Evolutionary conservation across 371 early-diverging fungal species (phyloP), one percentile per base, ranked within the genome.

Genomic region (Chytridium lagenaria): DNA sequence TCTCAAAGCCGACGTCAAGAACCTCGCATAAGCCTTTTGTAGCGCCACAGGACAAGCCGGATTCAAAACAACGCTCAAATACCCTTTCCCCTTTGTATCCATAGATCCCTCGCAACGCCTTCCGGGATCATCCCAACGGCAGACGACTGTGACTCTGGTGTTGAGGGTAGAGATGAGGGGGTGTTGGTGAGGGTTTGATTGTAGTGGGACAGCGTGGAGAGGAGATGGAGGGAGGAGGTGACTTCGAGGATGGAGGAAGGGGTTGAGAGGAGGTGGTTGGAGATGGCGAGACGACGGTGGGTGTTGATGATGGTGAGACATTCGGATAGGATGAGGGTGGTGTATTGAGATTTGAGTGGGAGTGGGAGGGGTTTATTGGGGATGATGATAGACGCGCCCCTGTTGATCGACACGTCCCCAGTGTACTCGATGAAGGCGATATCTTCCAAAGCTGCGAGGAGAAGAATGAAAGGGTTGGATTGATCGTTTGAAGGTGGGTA

Each of bases 291-390:
- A 30, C 67, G 57, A 15, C 76, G 31, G 65, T 79, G 75, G 1
- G 77, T 73, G 70, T 83, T 80, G 36, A 83, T 57, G 33, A 80
- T 70, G 36, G 80, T 83, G 28, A 83, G 69, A 51, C 80, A 78
- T 50, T 83, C 83, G 50, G 69, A 73, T 33, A 83, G 65, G 36
- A 79, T 64, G 22, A 83, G 70, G 1, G 78, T 74, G n/a, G 77
- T 72, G 61, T 70, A 69, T 51, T 74, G 79, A 7, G 28, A 61
- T 5, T 63, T 16, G n/a, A 64, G 23, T 12, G 19, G 2, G 12
- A 34, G 3, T 28, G 55, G 26, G 10, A 10, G 55, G n/a, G n/a
- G n/a, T n/a, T n/a, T n/a, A 28, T 16, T 16, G 3, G 37, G 31
- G 3, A 12, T 30, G 3, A 15, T 37, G 3, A 16, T 15, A 3